These are phyloP conservation scores for Elsinoe australis DNA, from an alignment of 2,329 filamentous ascomycete genomes.

Conservation along the genomic window DNA sequence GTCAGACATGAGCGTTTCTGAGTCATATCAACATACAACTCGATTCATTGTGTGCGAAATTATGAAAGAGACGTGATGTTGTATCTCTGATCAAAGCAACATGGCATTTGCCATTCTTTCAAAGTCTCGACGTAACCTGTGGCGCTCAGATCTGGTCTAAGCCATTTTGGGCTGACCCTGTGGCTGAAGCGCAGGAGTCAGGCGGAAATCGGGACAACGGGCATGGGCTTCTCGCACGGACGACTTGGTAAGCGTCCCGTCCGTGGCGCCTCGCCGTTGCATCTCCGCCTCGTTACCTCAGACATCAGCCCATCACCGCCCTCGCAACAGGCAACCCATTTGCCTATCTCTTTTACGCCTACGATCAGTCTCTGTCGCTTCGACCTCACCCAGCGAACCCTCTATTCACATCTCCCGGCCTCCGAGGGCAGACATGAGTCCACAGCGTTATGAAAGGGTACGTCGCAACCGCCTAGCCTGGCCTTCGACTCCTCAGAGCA, in stretches of 20 bases:
- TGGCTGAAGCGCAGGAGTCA: too few species aligned
- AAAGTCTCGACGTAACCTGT: conserved; percentile 11
- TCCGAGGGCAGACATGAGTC: conserved; percentile 35
- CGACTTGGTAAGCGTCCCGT: conserved; percentile 5
- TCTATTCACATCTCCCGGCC: neutral
- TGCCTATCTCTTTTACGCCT: neutral
- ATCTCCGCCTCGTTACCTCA: conserved; percentile 11
- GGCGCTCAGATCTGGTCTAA: conserved; percentile 6
- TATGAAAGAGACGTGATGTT: neutral
- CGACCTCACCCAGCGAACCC: too few species aligned
- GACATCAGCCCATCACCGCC: neutral
- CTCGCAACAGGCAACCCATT: neutral
- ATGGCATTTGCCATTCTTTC: conserved; percentile 15
- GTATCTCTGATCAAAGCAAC: conserved; percentile 7
- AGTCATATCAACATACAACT: conserved; percentile 1
- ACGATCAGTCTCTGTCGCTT: neutral
- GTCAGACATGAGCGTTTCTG: neutral
- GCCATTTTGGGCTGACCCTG: too few species aligned
- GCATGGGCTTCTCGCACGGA: neutral
- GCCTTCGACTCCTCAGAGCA: conserved; percentile 18
- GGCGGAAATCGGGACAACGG: neutral
- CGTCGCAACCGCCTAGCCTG: too few species aligned
- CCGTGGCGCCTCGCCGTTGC: neutral
- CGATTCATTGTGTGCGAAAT: neutral
- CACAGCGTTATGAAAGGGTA: conserved; percentile 44